Base-by-base conservation (phyloP, 768 basidiomycete genomes). In the Baorangia bicolor region DNA sequence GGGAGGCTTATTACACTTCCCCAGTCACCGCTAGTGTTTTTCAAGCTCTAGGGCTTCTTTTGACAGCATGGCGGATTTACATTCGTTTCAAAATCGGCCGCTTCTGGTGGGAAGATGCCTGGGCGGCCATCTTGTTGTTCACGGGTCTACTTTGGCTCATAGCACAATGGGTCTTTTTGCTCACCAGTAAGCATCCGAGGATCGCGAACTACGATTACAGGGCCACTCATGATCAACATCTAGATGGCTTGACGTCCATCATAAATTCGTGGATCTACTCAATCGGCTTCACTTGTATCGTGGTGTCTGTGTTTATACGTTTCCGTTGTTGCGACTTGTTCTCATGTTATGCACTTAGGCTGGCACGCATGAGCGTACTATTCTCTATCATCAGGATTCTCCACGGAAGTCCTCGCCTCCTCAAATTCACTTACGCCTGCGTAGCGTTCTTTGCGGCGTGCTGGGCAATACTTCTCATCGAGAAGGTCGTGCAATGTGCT, bases 31-130 rank as follows among this genome's bases (percentile, higher is more conserved):
- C 54, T 21, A 49, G 44, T 11, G 49, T 60, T 18, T 52, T 63
- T 46, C 55, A 64, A 20, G 52, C n/a, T 14, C 21, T 60, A 8
- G 62, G 61, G 7, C 52, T 64, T 20, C 3, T 55, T 6, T 38
- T 65, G 38, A 65, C 64, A 3, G 56, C 46, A 10, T 65, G 60
- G 57, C 49, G 64, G 30, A 56, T 64, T 27, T 64, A 52, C 18
- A 51, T 64, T 33, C 63, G 63, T 25, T 33, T 64, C 40, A 53
- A 30, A 40, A 62, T 52, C 16, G 25, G 27, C 27, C 61, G 61
- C 18, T 62, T 62, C 33, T 62, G 61, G 61, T 62, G 55, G 61
- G 63, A 64, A 48, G 63, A 64, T 43, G 58, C 42, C 13, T 65
- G 57, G 57, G 64, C 64, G 14, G 31, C 23, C 18, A 8, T 43